Evolutionary conservation across 495 filamentous ascomycete genomes (phyloP).

Genomic region (Penicillium cataractarum): DNA sequence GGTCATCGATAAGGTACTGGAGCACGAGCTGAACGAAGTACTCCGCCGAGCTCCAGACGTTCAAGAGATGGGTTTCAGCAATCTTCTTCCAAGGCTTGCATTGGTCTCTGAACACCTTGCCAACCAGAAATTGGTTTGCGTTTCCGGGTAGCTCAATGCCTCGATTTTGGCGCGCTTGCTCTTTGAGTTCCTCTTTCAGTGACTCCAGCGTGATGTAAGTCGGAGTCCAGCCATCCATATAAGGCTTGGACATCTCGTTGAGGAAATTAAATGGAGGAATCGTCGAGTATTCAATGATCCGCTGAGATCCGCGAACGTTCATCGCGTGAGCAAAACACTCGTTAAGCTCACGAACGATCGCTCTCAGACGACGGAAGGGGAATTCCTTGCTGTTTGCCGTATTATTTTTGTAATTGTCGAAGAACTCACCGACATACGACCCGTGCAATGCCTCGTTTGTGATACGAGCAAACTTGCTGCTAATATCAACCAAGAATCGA

Average conservation of each 20-base stretch:
- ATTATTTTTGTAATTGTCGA: conserved; percentile 38
- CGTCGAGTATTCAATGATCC: neutral
- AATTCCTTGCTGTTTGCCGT: neutral
- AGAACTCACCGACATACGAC: conserved; percentile 59
- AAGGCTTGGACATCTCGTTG: conserved; percentile 11
- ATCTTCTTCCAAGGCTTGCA: conserved; percentile 40
- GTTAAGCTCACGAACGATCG: conserved; percentile 56
- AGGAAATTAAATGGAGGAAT: neutral
- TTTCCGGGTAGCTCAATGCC: conserved; percentile 52
- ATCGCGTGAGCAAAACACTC: conserved; percentile 53
- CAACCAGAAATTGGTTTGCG: conserved; percentile 47
- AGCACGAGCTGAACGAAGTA: conserved; percentile 36
- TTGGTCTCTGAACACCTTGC: conserved; percentile 48
- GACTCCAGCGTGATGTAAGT: conserved; percentile 2
- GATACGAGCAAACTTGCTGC: conserved; percentile 54
- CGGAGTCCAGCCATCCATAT: conserved; percentile 21
- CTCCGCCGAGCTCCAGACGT: conserved; percentile 24
- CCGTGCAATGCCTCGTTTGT: conserved; percentile 57
- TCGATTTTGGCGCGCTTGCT: conserved; percentile 26
- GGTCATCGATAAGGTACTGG: conserved; percentile 29
- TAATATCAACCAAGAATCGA: conserved; percentile 55
- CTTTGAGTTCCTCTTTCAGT: conserved; percentile 25
- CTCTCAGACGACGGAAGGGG: conserved; percentile 60
- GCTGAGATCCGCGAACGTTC: conserved; percentile 1
- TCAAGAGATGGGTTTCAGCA: conserved; percentile 29